A percentile compares a stretch with the other conserved stretches of the same genome.
Evolutionary conservation across 768 basidiomycete species (phyloP).

Genomic region (Leccinum incarnatum): DNA sequence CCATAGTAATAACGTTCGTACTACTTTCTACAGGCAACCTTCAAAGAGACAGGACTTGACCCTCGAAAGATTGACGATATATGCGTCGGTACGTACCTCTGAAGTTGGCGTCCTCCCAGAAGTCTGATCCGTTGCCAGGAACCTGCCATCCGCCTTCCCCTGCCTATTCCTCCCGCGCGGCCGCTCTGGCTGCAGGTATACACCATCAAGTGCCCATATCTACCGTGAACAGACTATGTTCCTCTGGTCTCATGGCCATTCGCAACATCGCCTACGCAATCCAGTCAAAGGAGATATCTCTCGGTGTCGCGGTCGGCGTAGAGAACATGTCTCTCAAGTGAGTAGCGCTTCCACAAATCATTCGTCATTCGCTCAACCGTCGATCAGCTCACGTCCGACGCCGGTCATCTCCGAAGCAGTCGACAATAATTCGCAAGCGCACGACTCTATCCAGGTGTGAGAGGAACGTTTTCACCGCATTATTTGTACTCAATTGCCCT

Average conservation of each 20-base stretch:
- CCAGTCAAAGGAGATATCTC: constrained; percentile 73
- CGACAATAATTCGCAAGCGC: constrained; percentile 56
- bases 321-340: constrained; percentile 85
- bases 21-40: constrained; percentile 48
- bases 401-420: constrained; percentile 63
- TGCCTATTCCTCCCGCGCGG: constrained; percentile 79
- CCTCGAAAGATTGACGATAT: constrained; percentile 77
- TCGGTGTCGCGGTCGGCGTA: constrained; percentile 82
- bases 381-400: constrained; percentile 64
- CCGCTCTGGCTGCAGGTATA: constrained; percentile 85
- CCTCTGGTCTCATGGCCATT: constrained; percentile 93
- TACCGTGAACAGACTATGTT: constrained; percentile 90
- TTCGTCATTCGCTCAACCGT: background rate
- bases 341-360: constrained; percentile 20
- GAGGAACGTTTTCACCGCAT: background rate
- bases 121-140: constrained; percentile 39
- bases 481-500: background rate
- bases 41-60: constrained; percentile 64
- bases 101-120: background rate
- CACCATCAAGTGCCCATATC: constrained; percentile 85
- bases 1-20: background rate
- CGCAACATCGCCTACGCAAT: constrained; percentile 87
- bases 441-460: constrained; percentile 67
- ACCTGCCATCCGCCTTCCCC: constrained; percentile 84
- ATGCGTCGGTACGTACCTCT: constrained; percentile 61